Evolutionary conservation across 345 rosid species (phyloP).

Genomic region (Rhodomyrtus tomentosa): DNA sequence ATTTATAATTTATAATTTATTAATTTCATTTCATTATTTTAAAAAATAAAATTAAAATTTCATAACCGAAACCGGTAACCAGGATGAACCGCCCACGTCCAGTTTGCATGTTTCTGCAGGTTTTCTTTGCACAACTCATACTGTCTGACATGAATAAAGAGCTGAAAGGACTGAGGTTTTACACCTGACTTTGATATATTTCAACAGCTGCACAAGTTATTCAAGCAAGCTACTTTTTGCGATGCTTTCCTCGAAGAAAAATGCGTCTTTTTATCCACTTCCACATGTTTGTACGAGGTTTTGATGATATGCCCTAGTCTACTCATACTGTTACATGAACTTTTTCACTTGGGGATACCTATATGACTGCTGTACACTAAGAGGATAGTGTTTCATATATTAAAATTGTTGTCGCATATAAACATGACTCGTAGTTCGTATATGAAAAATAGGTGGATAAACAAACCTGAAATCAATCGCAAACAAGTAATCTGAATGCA

Average conservation of each 20-base stretch:
- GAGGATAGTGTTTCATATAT: no score
- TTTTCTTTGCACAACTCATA: slow-evolving; percentile 89
- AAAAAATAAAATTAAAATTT: no score
- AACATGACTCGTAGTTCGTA: no score
- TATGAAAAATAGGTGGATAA: no score
- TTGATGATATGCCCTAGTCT: background rate
- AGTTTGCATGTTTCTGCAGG: slow-evolving; percentile 44
- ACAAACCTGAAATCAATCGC: no score
- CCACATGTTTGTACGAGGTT: background rate
- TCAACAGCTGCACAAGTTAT: background rate
- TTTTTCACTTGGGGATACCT: background rate
- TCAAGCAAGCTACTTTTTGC: background rate
- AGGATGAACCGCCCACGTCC: no score
- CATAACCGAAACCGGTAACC: no score
- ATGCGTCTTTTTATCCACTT: background rate
- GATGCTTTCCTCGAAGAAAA: background rate
- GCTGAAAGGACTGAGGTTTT: slow-evolving; percentile 85
- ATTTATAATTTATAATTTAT: no score
- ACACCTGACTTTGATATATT: background rate
- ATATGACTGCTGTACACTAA: no score
- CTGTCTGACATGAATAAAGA: slow-evolving; percentile 95
- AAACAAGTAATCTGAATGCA: no score
- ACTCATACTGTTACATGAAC: background rate
- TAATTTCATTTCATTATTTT: no score
- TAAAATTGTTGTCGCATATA: no score